Conservation (phyloP, 129 eudicot genomes). For the Flaveria trinervia region DNA sequence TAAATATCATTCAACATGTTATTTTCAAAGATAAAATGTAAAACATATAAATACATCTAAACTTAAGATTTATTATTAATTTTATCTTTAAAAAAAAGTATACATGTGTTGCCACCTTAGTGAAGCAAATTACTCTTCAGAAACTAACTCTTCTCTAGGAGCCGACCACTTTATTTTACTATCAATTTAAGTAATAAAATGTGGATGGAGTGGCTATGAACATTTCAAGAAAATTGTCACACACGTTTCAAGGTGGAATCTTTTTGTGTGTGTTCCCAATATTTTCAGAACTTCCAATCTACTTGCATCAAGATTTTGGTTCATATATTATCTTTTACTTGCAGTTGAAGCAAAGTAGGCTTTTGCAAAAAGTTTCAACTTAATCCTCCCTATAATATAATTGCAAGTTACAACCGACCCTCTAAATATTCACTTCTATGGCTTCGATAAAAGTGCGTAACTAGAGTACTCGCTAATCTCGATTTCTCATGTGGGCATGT, state of each 20-base stretch:
- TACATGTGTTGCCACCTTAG: too few species aligned
- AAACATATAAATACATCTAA: too few species aligned
- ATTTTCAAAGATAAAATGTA: too few species aligned
- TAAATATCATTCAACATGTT: too few species aligned
- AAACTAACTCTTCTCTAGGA: too few species aligned
- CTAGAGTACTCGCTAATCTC: constrained; percentile 22
- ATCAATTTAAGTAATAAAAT: too few species aligned
- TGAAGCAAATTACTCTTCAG: too few species aligned
- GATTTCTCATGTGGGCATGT: constrained; percentile 17
- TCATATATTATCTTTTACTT: constrained; percentile 23
- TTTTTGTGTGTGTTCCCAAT: constrained; percentile 37
- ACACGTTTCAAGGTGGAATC: constrained; percentile 32
- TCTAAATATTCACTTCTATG: constrained; percentile 15
- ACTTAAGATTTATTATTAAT: too few species aligned
- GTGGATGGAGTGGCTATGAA: not conserved
- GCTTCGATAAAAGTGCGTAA: constrained; percentile 17
- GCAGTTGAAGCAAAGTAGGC: constrained; percentile 33
- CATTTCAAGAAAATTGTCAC: constrained; percentile 10
- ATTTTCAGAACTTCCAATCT: constrained; percentile 19
- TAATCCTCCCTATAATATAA: not conserved
- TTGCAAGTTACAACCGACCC: constrained; percentile 16
- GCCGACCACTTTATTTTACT: too few species aligned
- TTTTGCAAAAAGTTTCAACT: constrained; percentile 16
- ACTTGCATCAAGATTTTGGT: constrained; percentile 10
- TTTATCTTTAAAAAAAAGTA: too few species aligned